phyloP scores from a whole-genome alignment of 1,284 basidiomycete genomes.

The Caloboletus firmus region DNA sequence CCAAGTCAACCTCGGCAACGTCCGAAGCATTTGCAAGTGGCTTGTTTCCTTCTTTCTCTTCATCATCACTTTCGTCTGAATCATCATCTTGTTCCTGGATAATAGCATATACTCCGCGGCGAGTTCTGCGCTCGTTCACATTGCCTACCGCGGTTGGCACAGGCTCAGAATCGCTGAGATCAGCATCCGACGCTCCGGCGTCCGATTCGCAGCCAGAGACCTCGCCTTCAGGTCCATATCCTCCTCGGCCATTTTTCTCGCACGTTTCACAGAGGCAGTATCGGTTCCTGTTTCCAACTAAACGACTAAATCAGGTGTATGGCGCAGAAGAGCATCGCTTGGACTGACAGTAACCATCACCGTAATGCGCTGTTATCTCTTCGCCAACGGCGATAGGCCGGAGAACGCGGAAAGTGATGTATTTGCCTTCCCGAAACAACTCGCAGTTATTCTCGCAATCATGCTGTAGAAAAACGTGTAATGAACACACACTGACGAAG shows the following conservation, averaged over 20 bases:
- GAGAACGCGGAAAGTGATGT: slow-evolving; percentile 86
- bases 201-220: slow-evolving; percentile 46
- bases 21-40: slow-evolving; percentile 47
- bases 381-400: slow-evolving; percentile 79
- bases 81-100: slow-evolving; percentile 57
- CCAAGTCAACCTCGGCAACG: slow-evolving; percentile 51
- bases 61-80: slow-evolving; percentile 53
- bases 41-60: slow-evolving; percentile 46
- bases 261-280: slow-evolving; percentile 91
- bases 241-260: slow-evolving; percentile 73
- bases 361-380: slow-evolving; percentile 85
- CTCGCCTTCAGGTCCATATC: slow-evolving; percentile 65
- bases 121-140: slow-evolving; percentile 71
- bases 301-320: slow-evolving; percentile 19
- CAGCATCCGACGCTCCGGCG: slow-evolving; percentile 46
- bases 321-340: slow-evolving; percentile 4
- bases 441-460: slow-evolving; percentile 91
- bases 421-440: slow-evolving; percentile 81
- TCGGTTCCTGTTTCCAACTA: slow-evolving; percentile 83
- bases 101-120: slow-evolving; percentile 73
- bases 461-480: slow-evolving; percentile 53
- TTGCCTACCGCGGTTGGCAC: slow-evolving; percentile 43
- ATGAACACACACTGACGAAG: slow-evolving; percentile 18
- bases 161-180: slow-evolving; percentile 41
- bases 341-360: slow-evolving; percentile 77